Conservation (phyloP, 2,329 filamentous ascomycete genomes). For the Eurotiales sp. region DNA sequence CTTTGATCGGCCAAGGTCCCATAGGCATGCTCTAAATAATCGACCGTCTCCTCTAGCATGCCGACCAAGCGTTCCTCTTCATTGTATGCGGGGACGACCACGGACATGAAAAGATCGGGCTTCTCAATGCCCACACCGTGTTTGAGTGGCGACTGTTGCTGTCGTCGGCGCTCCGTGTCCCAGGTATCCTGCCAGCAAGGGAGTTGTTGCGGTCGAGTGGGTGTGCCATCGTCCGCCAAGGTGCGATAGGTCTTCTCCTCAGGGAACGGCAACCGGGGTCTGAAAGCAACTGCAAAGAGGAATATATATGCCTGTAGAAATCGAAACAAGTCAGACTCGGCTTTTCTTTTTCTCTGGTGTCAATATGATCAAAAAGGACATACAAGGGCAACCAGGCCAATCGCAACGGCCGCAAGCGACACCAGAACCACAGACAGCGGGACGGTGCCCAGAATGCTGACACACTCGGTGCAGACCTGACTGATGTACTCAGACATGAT, state of each 20-base stretch:
- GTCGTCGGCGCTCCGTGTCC: constrained; percentile 58
- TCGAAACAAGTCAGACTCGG: too few relatives aligned
- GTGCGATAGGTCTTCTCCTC: constrained; percentile 86
- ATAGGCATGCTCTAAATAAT: constrained; percentile 75
- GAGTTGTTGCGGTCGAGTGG: constrained; percentile 54
- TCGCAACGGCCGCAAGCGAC: constrained; percentile 1
- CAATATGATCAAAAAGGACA: neutral
- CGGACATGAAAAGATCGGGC: constrained; percentile 78
- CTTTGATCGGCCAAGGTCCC: constrained; percentile 44
- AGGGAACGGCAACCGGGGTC: constrained; percentile 66
- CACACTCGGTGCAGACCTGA: constrained; percentile 11
- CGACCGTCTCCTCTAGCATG: constrained; percentile 87
- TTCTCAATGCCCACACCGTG: constrained; percentile 51
- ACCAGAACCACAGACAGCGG: constrained; percentile 5
- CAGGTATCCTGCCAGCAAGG: constrained; percentile 86
- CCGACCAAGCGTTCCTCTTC: constrained; percentile 78
- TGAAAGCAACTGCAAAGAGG: constrained; percentile 73
- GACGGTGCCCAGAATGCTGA: constrained; percentile 5
- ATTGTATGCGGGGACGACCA: constrained; percentile 94
- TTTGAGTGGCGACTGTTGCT: neutral
- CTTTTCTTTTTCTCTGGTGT: too few relatives aligned
- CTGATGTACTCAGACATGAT: constrained; percentile 12
- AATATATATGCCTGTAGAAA: constrained; percentile 50
- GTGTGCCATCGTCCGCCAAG: constrained; percentile 61
- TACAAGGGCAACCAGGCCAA: constrained; percentile 11